phyloP scores from a whole-genome alignment of 2,329 filamentous ascomycete species.

The Aspergillus sp. region DNA sequence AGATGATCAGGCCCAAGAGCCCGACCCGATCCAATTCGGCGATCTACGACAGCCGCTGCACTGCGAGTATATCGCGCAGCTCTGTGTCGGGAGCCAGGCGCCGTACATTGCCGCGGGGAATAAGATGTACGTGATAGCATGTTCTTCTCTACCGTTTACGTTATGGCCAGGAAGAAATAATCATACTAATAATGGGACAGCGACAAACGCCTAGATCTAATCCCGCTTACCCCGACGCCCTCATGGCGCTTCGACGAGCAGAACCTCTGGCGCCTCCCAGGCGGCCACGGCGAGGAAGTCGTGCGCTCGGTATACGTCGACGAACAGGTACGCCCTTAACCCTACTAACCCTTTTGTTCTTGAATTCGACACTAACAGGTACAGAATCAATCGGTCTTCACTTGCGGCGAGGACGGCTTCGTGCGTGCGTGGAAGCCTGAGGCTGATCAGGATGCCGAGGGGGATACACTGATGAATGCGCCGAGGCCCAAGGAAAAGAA shows the following conservation, averaged over 20 bases:
- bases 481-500: constrained; percentile 35
- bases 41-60: constrained; percentile 56
- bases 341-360: neutral
- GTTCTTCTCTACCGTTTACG: neutral
- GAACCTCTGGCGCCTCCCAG: constrained; percentile 44
- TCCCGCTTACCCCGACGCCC: constrained; percentile 37
- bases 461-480: constrained; percentile 21
- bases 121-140: constrained; percentile 44
- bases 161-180: no score
- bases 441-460: neutral
- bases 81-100: constrained; percentile 46
- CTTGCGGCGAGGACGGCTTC: constrained; percentile 47
- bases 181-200: constrained; percentile 21
- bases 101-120: constrained; percentile 50
- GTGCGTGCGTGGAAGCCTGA: constrained; percentile 39
- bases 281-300: constrained; percentile 50
- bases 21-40: constrained; percentile 51
- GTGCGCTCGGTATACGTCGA: constrained; percentile 49
- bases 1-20: constrained; percentile 47
- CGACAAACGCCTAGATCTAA: constrained; percentile 43
- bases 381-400: constrained; percentile 38
- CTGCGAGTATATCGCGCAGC: constrained; percentile 61
- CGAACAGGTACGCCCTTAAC: constrained; percentile 34
- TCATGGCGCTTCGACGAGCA: constrained; percentile 42
- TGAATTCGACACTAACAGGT: constrained; percentile 23